Evolutionary conservation across 2,329 filamentous ascomycete species (phyloP), one percentile per base, ranked within the genome.

Genomic region (Coniochaeta sp.): DNA sequence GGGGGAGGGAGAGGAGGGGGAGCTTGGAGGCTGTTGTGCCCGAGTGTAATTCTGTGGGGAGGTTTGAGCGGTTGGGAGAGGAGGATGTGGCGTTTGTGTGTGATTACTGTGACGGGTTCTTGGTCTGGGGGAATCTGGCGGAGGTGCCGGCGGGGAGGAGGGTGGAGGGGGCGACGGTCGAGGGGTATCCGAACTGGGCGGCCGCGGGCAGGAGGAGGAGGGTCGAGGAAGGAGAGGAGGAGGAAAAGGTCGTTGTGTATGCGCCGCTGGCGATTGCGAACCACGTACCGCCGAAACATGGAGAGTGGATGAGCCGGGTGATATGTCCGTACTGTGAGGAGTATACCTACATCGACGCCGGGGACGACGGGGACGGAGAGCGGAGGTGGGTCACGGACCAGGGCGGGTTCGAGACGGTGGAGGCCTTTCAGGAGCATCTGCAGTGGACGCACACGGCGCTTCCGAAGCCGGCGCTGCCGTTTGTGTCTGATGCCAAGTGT

Each of bases 61-160:
- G 75, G 31, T 85, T 85, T 62, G 79, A 84, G 70, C 77, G 81
- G 16, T 79, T 85, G 58, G 80, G 77, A 47, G 79, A 83, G 34
- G 68, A 71, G 43, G 82, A 85, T 62, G 76, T 84, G 56, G 82
- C 79, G 8, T 86, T 85, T 65, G 74, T 84, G 8, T 86, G 83
- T 72, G 82, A 86, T 71, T 86, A 80, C 67, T 86, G 83, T 71
- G 82, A 85, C 67, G 83, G 83, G 1, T 81, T 82, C 66, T 72
- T 86, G 26, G 71, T 86, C 24, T 86, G 83, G 83, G 76, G 81
- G 61, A 81, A 86, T 66, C 65, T 86, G 34, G 75, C 78, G 63
- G 73, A 71, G 57, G 80, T 85, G 72, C 82, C 83, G 6, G 78
- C 78, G 1, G 70, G 73, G 59, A 72, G 81, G 38, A 68, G 70